Percentiles rank a stretch among this genome's conserved stretches.
These are phyloP conservation scores for Aspergillus tubingensis DNA, from an alignment of 2,329 filamentous ascomycete species.

Conservation along the genomic window DNA sequence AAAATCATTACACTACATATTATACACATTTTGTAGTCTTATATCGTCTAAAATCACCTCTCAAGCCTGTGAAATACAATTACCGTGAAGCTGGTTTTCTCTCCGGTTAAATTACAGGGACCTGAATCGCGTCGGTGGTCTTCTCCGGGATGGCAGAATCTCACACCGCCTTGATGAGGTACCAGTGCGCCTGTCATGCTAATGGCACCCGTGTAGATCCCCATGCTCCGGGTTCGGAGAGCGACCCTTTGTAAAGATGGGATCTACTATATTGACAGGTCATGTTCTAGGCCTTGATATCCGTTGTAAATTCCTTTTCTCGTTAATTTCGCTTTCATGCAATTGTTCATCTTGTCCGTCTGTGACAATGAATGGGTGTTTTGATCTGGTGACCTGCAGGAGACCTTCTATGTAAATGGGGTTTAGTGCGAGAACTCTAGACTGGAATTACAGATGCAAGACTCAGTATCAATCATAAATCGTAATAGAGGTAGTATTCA, in stretches of 20 bases:
- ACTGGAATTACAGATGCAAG: background rate
- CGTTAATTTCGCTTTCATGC: background rate
- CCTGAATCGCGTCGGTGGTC: background rate
- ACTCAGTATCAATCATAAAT: background rate
- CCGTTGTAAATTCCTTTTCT: background rate
- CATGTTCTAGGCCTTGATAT: background rate
- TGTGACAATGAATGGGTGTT: background rate
- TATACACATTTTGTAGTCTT: too few relatives aligned
- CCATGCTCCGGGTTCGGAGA: background rate
- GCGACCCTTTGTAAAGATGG: background rate
- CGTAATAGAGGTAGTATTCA: background rate
- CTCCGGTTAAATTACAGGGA: background rate
- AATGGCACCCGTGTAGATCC: background rate
- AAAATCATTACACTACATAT: too few relatives aligned
- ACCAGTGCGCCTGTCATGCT: background rate
- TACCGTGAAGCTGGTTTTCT: too few relatives aligned
- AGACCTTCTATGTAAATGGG: background rate
- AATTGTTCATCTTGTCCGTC: background rate
- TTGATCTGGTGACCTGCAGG: background rate
- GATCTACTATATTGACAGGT: background rate
- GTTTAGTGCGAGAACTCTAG: background rate
- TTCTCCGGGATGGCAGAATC: background rate
- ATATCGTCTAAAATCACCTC: too few relatives aligned
- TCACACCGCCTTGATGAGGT: background rate
- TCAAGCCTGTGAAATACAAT: too few relatives aligned